These are phyloP conservation scores for Komagataella populi DNA, from an alignment of 805 yeast species.

Conservation along the genomic window DNA sequence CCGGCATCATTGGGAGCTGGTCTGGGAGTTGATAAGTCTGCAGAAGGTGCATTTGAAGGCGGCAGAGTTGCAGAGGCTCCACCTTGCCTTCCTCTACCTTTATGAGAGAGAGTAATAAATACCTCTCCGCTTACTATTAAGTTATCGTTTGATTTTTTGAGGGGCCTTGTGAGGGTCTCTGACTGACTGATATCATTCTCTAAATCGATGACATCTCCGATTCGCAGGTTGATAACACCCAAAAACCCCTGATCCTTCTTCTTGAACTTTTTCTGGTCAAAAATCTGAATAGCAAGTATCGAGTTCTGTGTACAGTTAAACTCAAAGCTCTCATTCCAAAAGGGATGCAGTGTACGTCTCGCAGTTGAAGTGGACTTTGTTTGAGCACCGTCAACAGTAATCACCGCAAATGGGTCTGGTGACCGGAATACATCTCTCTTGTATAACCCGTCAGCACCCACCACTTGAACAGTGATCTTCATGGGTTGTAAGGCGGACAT, in stretches of 20 bases:
- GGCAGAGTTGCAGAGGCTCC: slow-evolving; percentile 11
- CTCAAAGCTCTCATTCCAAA: slow-evolving; percentile 89
- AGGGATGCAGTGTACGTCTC: slow-evolving; percentile 88
- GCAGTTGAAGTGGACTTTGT: slow-evolving; percentile 92
- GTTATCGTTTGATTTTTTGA: slow-evolving; percentile 84
- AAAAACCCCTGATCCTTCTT: slow-evolving; percentile 97
- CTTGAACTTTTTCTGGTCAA: slow-evolving; percentile 94
- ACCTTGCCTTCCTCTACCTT: slow-evolving; percentile 4
- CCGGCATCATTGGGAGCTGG: slow-evolving; percentile 2
- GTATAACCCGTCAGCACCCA: slow-evolving; percentile 92
- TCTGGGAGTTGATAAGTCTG: slow-evolving; percentile 9
- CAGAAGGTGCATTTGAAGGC: slow-evolving; percentile 6
- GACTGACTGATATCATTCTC: slow-evolving; percentile 28
- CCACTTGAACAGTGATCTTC: slow-evolving; percentile 52
- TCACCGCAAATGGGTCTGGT: slow-evolving; percentile 96
- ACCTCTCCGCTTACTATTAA: slow-evolving; percentile 89
- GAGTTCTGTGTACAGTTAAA: slow-evolving; percentile 72
- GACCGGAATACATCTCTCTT: slow-evolving; percentile 91
- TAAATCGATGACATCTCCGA: slow-evolving; percentile 79
- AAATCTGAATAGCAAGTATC: slow-evolving; percentile 82
- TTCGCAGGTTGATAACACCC: slow-evolving; percentile 86
- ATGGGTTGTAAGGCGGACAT: background rate
- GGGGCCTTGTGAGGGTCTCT: slow-evolving; percentile 86
- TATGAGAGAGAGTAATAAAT: slow-evolving; percentile 58
- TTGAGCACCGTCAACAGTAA: slow-evolving; percentile 95